phyloP scores from a whole-genome alignment of 345 rosid species.

The Hypericum androsaemum region DNA sequence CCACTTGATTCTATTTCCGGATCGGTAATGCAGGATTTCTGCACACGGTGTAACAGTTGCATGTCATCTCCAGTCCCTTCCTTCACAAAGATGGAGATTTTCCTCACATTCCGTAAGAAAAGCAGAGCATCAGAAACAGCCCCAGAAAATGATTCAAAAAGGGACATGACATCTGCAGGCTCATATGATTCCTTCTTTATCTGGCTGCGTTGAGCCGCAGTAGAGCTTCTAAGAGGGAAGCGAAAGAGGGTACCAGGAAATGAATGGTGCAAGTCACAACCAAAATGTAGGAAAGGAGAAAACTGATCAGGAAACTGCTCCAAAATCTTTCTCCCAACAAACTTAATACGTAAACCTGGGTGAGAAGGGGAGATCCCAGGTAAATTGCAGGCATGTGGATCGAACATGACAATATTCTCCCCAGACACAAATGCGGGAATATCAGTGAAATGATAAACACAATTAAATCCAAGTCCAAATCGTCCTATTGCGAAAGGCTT shows the following conservation, averaged over 20 bases:
- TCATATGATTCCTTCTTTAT: constrained; percentile 77
- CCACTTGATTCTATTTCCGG: constrained; percentile 39
- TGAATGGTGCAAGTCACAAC: constrained; percentile 72
- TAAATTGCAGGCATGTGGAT: constrained; percentile 88
- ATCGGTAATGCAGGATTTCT: constrained; percentile 42
- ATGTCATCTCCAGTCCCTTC: constrained; percentile 72
- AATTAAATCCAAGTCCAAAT: constrained; percentile 93
- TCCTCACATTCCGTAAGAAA: constrained; percentile 75
- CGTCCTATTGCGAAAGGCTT: constrained; percentile 92
- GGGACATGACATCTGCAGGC: constrained; percentile 78
- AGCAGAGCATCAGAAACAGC: constrained; percentile 72
- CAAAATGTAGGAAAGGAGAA: constrained; percentile 87
- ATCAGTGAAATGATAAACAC: constrained; percentile 97
- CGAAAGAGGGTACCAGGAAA: constrained; percentile 95
- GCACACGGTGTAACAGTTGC: constrained; percentile 71
- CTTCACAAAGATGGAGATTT: constrained; percentile 61
- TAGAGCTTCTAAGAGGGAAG: constrained; percentile 75
- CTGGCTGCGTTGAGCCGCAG: constrained; percentile 67
- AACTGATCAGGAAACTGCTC: constrained; percentile 97
- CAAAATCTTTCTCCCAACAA: constrained; percentile 71
- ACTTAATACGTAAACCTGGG: constrained; percentile 90
- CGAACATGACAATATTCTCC: constrained; percentile 93
- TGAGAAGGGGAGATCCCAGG: constrained; percentile 96
- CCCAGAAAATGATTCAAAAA: constrained; percentile 66
- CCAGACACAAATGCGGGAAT: constrained; percentile 91